Evolutionary conservation across 2,329 filamentous ascomycete genomes (phyloP).

Genomic region (Penicillium italicum): DNA sequence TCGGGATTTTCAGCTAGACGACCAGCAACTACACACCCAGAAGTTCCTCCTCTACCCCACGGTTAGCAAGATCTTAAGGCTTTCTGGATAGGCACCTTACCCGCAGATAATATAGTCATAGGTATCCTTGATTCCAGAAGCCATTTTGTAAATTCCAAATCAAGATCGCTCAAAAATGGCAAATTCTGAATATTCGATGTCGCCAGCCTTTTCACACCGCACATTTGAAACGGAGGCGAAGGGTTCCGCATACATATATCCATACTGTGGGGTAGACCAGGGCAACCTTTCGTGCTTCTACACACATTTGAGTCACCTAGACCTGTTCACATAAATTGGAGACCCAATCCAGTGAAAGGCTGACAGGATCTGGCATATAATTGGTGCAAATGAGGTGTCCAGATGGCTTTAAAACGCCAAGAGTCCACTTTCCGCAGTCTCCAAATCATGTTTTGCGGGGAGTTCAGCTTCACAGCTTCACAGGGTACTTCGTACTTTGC

Average conservation of each 20-base stretch:
- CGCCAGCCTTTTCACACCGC: not conserved
- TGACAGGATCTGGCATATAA: not conserved
- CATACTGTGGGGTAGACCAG: not conserved
- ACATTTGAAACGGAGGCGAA: not conserved
- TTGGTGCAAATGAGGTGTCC: not conserved
- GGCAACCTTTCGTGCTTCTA: not conserved
- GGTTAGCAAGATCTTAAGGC: not conserved
- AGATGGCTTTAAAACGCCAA: too few relatives aligned
- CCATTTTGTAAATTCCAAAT: conserved; percentile 12
- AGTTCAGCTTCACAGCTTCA: not conserved
- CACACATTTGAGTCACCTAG: not conserved
- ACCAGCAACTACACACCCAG: conserved; percentile 49
- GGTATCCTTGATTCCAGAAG: conserved; percentile 6
- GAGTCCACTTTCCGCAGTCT: not conserved
- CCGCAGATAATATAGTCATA: conserved; percentile 35
- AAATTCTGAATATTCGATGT: not conserved
- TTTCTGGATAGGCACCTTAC: conserved; percentile 10
- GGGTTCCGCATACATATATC: not conserved
- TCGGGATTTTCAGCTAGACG: conserved; percentile 47
- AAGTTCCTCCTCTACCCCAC: conserved; percentile 43
- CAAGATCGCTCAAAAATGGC: not conserved
- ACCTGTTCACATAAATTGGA: not conserved
- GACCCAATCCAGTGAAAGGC: not conserved
- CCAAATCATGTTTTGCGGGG: not conserved
- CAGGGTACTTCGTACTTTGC: not conserved